phyloP scores from a whole-genome alignment of 2,329 filamentous ascomycete species.

The Colletotrichum abscissum region DNA sequence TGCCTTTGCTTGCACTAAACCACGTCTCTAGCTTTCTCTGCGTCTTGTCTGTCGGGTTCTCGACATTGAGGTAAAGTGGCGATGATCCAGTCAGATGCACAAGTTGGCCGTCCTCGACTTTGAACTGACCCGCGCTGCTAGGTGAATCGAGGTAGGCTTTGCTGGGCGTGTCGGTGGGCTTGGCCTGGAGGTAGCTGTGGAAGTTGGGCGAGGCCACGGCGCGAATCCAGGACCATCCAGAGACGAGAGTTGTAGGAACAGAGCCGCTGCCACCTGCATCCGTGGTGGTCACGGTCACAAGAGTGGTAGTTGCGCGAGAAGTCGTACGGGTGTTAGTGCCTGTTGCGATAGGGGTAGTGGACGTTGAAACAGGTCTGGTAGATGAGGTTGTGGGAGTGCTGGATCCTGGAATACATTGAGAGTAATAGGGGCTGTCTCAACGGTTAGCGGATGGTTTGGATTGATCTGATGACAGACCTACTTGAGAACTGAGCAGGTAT shows the following conservation, averaged over 20 bases:
- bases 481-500: constrained; percentile 33
- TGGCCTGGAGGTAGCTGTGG: constrained; percentile 65
- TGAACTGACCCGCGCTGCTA: constrained; percentile 68
- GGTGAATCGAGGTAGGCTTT: constrained; percentile 62
- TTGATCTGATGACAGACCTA: neutral
- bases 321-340: constrained; percentile 5
- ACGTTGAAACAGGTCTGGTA: neutral
- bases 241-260: constrained; percentile 53
- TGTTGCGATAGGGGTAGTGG: constrained; percentile 9
- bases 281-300: constrained; percentile 25
- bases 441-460: neutral
- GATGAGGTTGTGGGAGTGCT: constrained; percentile 15
- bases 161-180: constrained; percentile 54
- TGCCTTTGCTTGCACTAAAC: constrained; percentile 62
- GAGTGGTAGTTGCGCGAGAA: constrained; percentile 21
- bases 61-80: constrained; percentile 59
- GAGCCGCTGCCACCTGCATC: constrained; percentile 11
- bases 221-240: constrained; percentile 67
- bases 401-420: constrained; percentile 31
- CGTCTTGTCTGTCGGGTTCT: constrained; percentile 56
- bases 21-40: constrained; percentile 61
- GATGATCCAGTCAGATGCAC: constrained; percentile 58
- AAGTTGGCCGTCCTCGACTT: constrained; percentile 65
- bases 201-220: constrained; percentile 68
- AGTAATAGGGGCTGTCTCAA: constrained; percentile 22